Conservation (phyloP, 1,284 basidiomycete genomes). For the Trametes versicolor region DNA sequence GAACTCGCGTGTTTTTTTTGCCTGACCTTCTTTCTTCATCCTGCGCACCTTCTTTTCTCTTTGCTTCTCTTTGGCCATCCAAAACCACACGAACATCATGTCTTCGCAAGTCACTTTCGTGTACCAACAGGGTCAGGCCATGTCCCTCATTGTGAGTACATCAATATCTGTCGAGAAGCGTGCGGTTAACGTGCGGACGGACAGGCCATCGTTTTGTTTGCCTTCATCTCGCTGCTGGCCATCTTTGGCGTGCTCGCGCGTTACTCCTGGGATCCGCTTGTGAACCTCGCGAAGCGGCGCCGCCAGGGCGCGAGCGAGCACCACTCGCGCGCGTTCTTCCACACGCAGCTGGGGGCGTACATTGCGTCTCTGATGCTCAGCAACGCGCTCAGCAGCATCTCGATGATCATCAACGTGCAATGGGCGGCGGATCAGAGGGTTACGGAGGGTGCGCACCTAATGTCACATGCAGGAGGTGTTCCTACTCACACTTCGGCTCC, state of each 20-base stretch:
- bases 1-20: constrained; percentile 32
- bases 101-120: constrained; percentile 30
- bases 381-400: constrained; percentile 61
- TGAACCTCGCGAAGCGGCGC: constrained; percentile 37
- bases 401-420: constrained; percentile 58
- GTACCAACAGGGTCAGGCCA: constrained; percentile 46
- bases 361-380: constrained; percentile 67
- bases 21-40: constrained; percentile 17
- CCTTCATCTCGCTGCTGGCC: constrained; percentile 61
- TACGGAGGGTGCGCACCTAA: constrained; percentile 54
- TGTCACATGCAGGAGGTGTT: constrained; percentile 2
- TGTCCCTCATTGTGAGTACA: constrained; percentile 56
- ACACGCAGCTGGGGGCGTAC: constrained; percentile 75
- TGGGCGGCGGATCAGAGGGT: constrained; percentile 59
- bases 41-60: constrained; percentile 29
- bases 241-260: constrained; percentile 57
- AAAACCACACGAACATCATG: constrained; percentile 36
- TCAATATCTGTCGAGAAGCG: not conserved
- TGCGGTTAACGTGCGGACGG: not conserved
- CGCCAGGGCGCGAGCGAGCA: constrained; percentile 24
- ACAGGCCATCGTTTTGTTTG: constrained; percentile 62
- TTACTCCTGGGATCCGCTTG: constrained; percentile 53
- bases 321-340: constrained; percentile 69
- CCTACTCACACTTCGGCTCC: not conserved
- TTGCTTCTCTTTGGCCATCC: constrained; percentile 16